Evolutionary conservation across 371 early-diverging fungal genomes (phyloP).

Genomic region (Mortierella sp.): DNA sequence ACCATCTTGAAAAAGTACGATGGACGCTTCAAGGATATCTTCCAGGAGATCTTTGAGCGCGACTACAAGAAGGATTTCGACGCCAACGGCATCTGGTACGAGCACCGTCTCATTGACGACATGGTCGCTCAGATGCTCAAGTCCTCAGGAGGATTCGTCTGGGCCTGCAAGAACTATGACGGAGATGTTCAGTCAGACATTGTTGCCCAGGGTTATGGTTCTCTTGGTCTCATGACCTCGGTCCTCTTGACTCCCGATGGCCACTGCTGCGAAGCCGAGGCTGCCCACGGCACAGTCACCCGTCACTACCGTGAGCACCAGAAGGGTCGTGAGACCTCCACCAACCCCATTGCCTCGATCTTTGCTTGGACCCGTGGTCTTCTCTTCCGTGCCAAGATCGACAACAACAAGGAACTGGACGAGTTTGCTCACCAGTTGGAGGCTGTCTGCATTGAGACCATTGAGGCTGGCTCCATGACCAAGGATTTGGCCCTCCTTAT

Average conservation of each 20-base stretch:
- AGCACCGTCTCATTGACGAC: conserved; percentile 95
- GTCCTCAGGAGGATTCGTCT: conserved; percentile 91
- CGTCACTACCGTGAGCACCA: conserved; percentile 96
- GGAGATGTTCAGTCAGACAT: conserved; percentile 95
- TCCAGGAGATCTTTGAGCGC: conserved; percentile 84
- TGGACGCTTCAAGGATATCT: conserved; percentile 96
- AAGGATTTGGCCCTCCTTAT: conserved; percentile 94
- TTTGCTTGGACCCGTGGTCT: conserved; percentile 97
- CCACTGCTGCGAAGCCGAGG: conserved; percentile 91
- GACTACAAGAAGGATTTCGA: conserved; percentile 75
- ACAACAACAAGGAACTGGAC: conserved; percentile 74
- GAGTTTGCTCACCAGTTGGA: conserved; percentile 81
- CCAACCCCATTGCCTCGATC: conserved; percentile 95
- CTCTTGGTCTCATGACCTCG: conserved; percentile 93
- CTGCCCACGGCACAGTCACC: conserved; percentile 97
- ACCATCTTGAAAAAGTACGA: conserved; percentile 96
- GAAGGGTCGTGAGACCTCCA: conserved; percentile 85
- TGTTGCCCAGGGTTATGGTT: conserved; percentile 91
- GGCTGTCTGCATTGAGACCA: conserved; percentile 84
- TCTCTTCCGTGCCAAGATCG: conserved; percentile 90
- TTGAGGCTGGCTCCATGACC: conserved; percentile 88
- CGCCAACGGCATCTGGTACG: conserved; percentile 85
- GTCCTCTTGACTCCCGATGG: conserved; percentile 93
- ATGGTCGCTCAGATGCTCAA: conserved; percentile 98
- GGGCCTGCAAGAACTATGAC: conserved; percentile 96